A percentile compares a stretch with the other conserved stretches of the same genome.
These are phyloP conservation scores for Fusarium equiseti DNA, from an alignment of 2,329 filamentous ascomycete genomes.

Conservation along the genomic window DNA sequence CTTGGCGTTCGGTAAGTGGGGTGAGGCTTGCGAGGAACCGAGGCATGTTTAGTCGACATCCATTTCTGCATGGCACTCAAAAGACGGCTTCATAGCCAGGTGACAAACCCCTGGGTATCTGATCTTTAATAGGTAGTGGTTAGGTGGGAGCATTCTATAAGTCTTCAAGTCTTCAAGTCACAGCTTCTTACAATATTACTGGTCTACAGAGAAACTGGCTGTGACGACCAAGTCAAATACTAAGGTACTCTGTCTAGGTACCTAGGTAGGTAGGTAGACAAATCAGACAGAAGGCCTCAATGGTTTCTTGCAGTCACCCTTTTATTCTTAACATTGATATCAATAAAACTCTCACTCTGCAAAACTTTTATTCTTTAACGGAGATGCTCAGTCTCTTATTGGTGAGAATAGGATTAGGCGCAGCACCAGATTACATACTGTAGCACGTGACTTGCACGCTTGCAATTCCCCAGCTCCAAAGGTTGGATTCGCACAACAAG, in stretches of 20 bases:
- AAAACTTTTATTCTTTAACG: background rate
- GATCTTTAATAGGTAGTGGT: background rate
- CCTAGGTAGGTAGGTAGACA: too few species aligned
- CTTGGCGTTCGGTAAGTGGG: constrained; percentile 28
- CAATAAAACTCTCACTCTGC: background rate
- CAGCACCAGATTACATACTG: background rate
- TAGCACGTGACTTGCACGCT: constrained; percentile 37
- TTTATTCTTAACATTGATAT: background rate
- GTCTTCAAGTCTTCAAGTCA: background rate
- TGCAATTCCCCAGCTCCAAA: constrained; percentile 22
- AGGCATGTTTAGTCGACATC: constrained; percentile 25
- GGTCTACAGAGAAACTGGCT: background rate
- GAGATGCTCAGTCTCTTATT: background rate
- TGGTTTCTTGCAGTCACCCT: background rate
- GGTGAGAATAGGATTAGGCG: background rate
- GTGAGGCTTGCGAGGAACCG: constrained; percentile 24
- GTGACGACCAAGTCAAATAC: background rate
- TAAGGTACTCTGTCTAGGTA: background rate
- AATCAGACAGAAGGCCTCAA: background rate
- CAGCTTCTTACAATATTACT: background rate
- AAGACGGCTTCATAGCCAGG: background rate
- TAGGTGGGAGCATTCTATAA: background rate
- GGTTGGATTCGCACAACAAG: constrained; percentile 41
- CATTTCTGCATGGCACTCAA: background rate
- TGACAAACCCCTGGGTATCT: background rate